These are phyloP conservation scores for Balansia obtecta DNA, from an alignment of 2,329 filamentous ascomycete species.

Conservation along the genomic window DNA sequence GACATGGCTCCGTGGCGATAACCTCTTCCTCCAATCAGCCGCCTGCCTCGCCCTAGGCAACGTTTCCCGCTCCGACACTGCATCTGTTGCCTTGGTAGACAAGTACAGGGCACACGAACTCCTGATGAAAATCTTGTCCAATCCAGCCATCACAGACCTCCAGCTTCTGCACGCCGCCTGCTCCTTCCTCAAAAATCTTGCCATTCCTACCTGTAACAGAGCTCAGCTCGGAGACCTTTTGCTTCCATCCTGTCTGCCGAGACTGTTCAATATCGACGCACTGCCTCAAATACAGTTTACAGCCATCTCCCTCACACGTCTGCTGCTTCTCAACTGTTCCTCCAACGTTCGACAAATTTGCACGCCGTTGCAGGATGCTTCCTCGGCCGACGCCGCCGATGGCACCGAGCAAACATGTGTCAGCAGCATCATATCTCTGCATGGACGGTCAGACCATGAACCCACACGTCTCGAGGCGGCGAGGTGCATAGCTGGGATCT, in stretches of 20 bases:
- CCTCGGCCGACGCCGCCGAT: constrained; percentile 4
- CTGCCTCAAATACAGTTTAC: constrained; percentile 46
- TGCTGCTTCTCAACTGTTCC: constrained; percentile 41
- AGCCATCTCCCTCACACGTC: constrained; percentile 43
- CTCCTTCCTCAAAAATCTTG: constrained; percentile 52
- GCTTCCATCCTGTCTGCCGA: constrained; percentile 32
- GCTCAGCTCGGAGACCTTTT: constrained; percentile 35
- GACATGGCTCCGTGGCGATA: constrained; percentile 31
- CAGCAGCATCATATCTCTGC: constrained; percentile 25
- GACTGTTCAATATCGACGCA: constrained; percentile 39
- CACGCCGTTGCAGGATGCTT: constrained; percentile 23
- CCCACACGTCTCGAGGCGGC: constrained; percentile 49
- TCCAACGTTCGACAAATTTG: constrained; percentile 40
- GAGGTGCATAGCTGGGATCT: constrained; percentile 38
- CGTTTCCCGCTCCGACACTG: constrained; percentile 44
- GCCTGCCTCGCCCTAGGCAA: constrained; percentile 52
- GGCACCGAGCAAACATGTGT: constrained; percentile 20
- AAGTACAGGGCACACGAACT: constrained; percentile 27
- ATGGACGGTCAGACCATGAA: constrained; percentile 26
- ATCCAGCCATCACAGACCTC: constrained; percentile 26
- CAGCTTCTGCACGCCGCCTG: constrained; percentile 45
- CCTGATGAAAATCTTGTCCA: constrained; percentile 32
- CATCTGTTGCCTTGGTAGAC: constrained; percentile 37
- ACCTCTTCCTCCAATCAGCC: constrained; percentile 37
- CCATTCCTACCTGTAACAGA: constrained; percentile 45